Evolutionary conservation across 768 basidiomycete species (phyloP).

Genomic region (Porphyrellus cyaneotinctus): DNA sequence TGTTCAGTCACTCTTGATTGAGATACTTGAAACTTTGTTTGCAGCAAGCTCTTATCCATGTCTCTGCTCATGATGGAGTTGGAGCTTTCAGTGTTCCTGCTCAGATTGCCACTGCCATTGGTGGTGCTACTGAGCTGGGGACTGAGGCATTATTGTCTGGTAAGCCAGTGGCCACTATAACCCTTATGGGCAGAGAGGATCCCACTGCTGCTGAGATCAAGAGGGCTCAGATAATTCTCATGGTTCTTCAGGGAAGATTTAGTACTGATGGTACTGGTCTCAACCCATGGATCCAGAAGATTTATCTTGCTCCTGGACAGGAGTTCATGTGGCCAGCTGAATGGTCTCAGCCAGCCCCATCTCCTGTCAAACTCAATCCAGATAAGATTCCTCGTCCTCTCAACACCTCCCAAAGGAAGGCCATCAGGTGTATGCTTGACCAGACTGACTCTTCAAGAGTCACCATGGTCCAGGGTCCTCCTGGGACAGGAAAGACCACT

Average conservation of each 20-base stretch:
- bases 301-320: conserved; percentile 30
- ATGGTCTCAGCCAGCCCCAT: conserved; percentile 18
- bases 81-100: conserved; percentile 24
- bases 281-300: conserved; percentile 37
- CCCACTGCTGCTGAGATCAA: conserved; percentile 57
- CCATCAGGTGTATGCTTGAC: conserved; percentile 38
- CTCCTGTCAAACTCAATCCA: conserved; percentile 15
- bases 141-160: conserved; percentile 27
- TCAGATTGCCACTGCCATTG: conserved; percentile 4
- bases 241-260: conserved; percentile 33
- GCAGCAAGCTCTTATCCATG: conserved; percentile 20
- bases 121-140: conserved; percentile 21
- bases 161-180: conserved; percentile 35
- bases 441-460: conserved; percentile 32
- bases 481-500: conserved; percentile 71
- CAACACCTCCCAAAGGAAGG: conserved; percentile 38
- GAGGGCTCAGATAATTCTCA: conserved; percentile 30
- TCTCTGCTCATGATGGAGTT: conserved; percentile 20
- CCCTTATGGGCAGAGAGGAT: conserved; percentile 50
- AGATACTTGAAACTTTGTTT: background rate
- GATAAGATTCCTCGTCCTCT: conserved; percentile 27
- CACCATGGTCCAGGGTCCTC: conserved; percentile 46
- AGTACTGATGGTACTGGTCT: conserved; percentile 24
- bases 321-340: conserved; percentile 38
- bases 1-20: background rate